These are phyloP conservation scores for Lecanicillium sp. DNA, from an alignment of 2,329 filamentous ascomycete genomes.

Conservation along the genomic window DNA sequence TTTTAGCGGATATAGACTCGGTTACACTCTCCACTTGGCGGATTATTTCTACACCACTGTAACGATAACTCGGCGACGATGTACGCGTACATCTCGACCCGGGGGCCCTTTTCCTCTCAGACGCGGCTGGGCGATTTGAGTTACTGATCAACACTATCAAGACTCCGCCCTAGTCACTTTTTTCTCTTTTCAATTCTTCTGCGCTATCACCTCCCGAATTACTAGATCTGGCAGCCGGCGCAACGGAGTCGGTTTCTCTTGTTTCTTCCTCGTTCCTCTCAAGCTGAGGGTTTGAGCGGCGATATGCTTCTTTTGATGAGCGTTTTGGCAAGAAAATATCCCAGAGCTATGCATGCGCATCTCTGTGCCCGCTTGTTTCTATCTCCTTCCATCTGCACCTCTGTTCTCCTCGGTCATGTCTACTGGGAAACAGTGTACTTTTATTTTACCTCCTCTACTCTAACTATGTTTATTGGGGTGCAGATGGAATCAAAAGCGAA, in stretches of 20 bases:
- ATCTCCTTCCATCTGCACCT: not conserved
- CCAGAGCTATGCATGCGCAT: too few relatives aligned
- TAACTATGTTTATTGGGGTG: conserved; percentile 2
- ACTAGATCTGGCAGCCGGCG: conserved; percentile 2
- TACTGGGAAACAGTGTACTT: not conserved
- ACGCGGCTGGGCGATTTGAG: not conserved
- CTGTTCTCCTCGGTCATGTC: not conserved
- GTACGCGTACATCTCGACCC: not conserved
- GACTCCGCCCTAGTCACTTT: too few relatives aligned
- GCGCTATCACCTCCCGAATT: not conserved
- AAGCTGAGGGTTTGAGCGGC: too few relatives aligned
- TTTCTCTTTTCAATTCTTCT: not conserved
- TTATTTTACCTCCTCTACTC: not conserved
- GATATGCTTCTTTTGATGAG: too few relatives aligned
- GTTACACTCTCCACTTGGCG: conserved; percentile 12
- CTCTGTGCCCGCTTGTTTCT: too few relatives aligned
- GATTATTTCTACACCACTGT: not conserved
- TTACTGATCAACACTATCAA: too few relatives aligned
- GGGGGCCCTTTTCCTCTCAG: not conserved
- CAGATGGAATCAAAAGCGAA: not conserved
- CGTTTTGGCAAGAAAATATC: too few relatives aligned
- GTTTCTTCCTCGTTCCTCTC: not conserved
- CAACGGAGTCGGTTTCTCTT: not conserved
- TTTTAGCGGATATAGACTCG: conserved; percentile 13
- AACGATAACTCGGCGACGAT: not conserved